Conservation (phyloP, 2,329 filamentous ascomycete species). For the Graphium sp. region DNA sequence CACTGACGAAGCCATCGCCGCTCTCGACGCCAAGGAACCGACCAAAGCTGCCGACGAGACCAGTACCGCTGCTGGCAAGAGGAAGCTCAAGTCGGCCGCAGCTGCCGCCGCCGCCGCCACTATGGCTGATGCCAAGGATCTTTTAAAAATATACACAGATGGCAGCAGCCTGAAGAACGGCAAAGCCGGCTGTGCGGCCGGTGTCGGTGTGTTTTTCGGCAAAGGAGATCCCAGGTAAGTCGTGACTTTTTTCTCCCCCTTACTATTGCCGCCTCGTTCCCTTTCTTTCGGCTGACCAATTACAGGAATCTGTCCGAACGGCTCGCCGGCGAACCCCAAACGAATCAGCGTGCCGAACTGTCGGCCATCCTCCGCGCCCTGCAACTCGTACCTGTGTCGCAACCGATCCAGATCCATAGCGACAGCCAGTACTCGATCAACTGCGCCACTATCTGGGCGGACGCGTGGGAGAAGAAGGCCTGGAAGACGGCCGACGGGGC, state of each 20-base stretch:
- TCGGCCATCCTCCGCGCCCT: slow-evolving; percentile 75
- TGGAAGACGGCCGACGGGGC: slow-evolving; percentile 63
- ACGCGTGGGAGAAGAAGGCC: slow-evolving; percentile 54
- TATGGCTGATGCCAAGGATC: slow-evolving; percentile 10
- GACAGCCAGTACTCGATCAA: slow-evolving; percentile 86
- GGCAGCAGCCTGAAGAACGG: slow-evolving; percentile 46
- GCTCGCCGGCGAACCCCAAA: slow-evolving; percentile 58
- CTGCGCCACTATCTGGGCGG: slow-evolving; percentile 73
- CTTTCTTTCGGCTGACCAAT: neutral
- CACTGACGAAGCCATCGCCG: slow-evolving; percentile 23
- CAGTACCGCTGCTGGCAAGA: slow-evolving; percentile 4
- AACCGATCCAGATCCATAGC: slow-evolving; percentile 62
- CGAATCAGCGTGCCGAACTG: slow-evolving; percentile 92
- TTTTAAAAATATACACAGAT: slow-evolving; percentile 41
- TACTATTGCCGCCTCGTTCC: slow-evolving; percentile 2
- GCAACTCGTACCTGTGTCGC: slow-evolving; percentile 51
- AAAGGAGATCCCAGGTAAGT: slow-evolving; percentile 32
- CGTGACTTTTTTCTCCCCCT: neutral
- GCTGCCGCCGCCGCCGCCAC: slow-evolving; percentile 7
- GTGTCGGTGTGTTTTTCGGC: slow-evolving; percentile 49
- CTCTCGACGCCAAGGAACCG: slow-evolving; percentile 16
- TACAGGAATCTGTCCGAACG: slow-evolving; percentile 54
- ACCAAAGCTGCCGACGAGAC: slow-evolving; percentile 8
- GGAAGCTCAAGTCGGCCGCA: slow-evolving; percentile 9
- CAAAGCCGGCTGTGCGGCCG: slow-evolving; percentile 32